These are phyloP conservation scores for Aurantiochytrium sp. DNA, from an alignment of 108 stramenopile species.

Conservation along the genomic window DNA sequence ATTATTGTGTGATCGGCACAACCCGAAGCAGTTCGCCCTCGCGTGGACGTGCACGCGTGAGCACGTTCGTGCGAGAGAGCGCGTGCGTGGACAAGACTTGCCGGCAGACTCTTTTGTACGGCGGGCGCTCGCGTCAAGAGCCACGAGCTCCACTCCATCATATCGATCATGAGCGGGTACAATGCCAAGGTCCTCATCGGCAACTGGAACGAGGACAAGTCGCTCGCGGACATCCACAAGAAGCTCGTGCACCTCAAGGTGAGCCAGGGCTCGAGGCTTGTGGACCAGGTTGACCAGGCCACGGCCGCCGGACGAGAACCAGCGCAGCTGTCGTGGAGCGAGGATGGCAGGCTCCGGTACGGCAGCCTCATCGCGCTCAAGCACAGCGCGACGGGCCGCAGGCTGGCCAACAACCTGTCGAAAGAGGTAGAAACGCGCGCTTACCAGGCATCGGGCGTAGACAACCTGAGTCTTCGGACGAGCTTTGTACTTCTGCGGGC, in stretches of 20 bases:
- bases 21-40: too few relatives aligned
- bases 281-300: background rate
- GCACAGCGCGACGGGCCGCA: background rate
- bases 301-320: background rate
- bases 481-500: background rate
- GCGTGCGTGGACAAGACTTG: too few relatives aligned
- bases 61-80: too few relatives aligned
- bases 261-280: background rate
- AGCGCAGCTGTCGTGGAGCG: background rate
- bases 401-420: background rate
- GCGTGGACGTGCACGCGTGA: too few relatives aligned
- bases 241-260: background rate
- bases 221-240: background rate
- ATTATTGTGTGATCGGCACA: too few relatives aligned
- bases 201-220: conserved; percentile 19
- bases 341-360: background rate
- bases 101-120: too few relatives aligned
- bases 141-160: too few relatives aligned
- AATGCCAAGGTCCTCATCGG: background rate
- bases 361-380: background rate
- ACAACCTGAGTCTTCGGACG: background rate
- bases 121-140: too few relatives aligned
- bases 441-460: background rate
- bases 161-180: conserved; percentile 27
- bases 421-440: background rate